A percentile compares a stretch with the other conserved stretches of the same genome.
phyloP scores from a whole-genome alignment of 2,329 filamentous ascomycete species.

The Tolypocladium tropicale region DNA sequence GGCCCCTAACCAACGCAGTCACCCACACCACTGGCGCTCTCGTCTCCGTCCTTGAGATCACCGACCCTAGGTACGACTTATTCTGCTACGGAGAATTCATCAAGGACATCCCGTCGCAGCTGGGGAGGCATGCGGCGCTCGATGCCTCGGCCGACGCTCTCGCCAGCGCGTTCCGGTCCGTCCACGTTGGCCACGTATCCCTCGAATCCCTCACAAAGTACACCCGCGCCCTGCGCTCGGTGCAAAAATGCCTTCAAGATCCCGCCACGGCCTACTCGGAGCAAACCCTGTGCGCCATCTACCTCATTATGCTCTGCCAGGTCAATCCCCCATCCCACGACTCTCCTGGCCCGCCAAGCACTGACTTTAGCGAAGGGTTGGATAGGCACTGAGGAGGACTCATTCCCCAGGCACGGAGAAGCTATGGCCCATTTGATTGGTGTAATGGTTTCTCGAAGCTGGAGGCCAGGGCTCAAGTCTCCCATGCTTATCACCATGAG shows the following conservation, averaged over 20 bases:
- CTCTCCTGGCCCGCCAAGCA: too few species aligned
- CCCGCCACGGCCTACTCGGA: constrained; percentile 14
- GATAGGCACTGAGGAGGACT: constrained; percentile 15
- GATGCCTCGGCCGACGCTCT: constrained; percentile 26
- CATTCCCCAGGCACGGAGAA: constrained; percentile 17
- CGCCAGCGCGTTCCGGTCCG: constrained; percentile 12
- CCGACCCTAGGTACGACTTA: constrained; percentile 35
- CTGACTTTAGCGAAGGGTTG: constrained; percentile 15
- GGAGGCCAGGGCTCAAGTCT: constrained; percentile 15
- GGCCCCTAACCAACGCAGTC: constrained; percentile 19
- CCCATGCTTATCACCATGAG: constrained; percentile 19
- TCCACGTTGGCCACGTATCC: constrained; percentile 11
- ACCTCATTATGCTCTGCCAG: constrained; percentile 25
- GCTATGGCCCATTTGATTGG: constrained; percentile 21
- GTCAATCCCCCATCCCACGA: constrained; percentile 10
- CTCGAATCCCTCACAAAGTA: constrained; percentile 17
- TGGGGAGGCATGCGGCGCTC: constrained; percentile 34
- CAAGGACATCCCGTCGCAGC: constrained; percentile 29
- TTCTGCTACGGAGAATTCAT: constrained; percentile 35
- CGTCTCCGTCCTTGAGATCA: constrained; percentile 23
- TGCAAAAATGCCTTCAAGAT: constrained; percentile 16
- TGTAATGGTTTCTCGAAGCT: constrained; percentile 12
- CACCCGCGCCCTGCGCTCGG: constrained; percentile 16
- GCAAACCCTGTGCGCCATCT: constrained; percentile 26
- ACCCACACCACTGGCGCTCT: constrained; percentile 12